Evolutionary conservation across 495 filamentous ascomycete species (phyloP).

Genomic region (Daldinia childiae): DNA sequence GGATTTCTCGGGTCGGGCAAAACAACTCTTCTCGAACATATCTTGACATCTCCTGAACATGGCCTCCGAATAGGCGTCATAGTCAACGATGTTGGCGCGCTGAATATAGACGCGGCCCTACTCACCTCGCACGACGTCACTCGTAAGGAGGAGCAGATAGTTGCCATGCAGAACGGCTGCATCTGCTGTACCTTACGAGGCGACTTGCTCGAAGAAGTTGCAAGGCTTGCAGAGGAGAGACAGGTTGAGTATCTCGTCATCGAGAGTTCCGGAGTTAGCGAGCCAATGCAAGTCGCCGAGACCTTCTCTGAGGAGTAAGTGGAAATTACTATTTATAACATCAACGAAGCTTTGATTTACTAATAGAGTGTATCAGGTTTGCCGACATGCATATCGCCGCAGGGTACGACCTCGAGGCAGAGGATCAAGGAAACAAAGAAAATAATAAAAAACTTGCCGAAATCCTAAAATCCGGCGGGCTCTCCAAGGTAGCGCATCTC

Average conservation of each 20-base stretch:
- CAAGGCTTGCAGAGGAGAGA: slow-evolving; percentile 57
- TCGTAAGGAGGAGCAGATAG: slow-evolving; percentile 61
- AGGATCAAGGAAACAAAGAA: neutral
- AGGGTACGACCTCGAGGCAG: neutral
- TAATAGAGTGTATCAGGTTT: neutral
- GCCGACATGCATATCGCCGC: neutral
- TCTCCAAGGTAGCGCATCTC: slow-evolving; percentile 63
- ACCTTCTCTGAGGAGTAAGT: slow-evolving; percentile 65
- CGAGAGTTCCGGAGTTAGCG: slow-evolving; percentile 69
- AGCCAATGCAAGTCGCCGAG: slow-evolving; percentile 71
- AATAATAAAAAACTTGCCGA: neutral
- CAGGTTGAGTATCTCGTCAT: slow-evolving; percentile 67
- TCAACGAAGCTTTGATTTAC: neutral
- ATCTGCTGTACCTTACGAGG: slow-evolving; percentile 70
- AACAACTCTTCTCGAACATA: slow-evolving; percentile 66
- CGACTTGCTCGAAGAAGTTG: slow-evolving; percentile 65
- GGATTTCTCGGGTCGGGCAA: slow-evolving; percentile 61
- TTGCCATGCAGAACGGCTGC: slow-evolving; percentile 70
- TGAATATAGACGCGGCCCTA: neutral
- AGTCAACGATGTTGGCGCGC: neutral
- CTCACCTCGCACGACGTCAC: slow-evolving; percentile 48
- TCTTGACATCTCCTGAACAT: slow-evolving; percentile 61
- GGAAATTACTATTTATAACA: neutral
- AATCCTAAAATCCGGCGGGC: slow-evolving; percentile 56
- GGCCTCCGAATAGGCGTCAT: slow-evolving; percentile 48